phyloP scores from a whole-genome alignment of 2,329 filamentous ascomycete genomes.

The Teratosphaeriaceae sp. region DNA sequence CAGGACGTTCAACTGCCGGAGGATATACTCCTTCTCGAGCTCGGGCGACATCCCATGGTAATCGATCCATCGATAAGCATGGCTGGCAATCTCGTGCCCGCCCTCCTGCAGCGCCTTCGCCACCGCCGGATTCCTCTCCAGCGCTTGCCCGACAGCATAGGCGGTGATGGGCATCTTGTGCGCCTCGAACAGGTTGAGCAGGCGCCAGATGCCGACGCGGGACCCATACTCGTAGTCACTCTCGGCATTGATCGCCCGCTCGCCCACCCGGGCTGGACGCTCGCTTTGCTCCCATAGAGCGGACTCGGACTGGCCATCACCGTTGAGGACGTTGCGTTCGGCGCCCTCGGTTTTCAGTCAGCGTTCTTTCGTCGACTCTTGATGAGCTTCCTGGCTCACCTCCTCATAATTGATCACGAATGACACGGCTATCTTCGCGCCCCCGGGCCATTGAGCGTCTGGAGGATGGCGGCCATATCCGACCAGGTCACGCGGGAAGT shows the following conservation, averaged over 20 bases:
- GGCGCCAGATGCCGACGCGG: slow-evolving; percentile 43
- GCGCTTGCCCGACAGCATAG: slow-evolving; percentile 43
- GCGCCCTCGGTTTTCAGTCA: slow-evolving; percentile 18
- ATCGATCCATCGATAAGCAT: slow-evolving; percentile 46
- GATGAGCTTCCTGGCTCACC: slow-evolving; percentile 5
- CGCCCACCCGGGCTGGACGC: slow-evolving; percentile 13
- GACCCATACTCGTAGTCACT: slow-evolving; percentile 45
- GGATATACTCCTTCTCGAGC: slow-evolving; percentile 42
- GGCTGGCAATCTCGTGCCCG: slow-evolving; percentile 44
- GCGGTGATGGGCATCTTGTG: slow-evolving; percentile 42
- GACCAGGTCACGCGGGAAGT: slow-evolving; percentile 21
- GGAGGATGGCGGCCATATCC: slow-evolving; percentile 14
- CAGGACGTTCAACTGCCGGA: slow-evolving; percentile 23
- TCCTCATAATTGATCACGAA: slow-evolving; percentile 42
- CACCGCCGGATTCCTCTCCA: slow-evolving; percentile 43
- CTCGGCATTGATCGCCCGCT: slow-evolving; percentile 41
- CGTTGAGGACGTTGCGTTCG: slow-evolving; percentile 32
- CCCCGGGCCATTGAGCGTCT: slow-evolving; percentile 33
- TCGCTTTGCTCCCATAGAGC: slow-evolving; percentile 32
- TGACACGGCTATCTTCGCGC: slow-evolving; percentile 38
- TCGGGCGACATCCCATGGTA: slow-evolving; percentile 40
- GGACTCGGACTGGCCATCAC: slow-evolving; percentile 32
- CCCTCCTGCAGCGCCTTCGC: slow-evolving; percentile 39
- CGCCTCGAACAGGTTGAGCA: slow-evolving; percentile 42
- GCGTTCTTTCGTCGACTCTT: not conserved